Conservation (phyloP, 805 yeast genomes). For the Cyberlindnera veronae region DNA sequence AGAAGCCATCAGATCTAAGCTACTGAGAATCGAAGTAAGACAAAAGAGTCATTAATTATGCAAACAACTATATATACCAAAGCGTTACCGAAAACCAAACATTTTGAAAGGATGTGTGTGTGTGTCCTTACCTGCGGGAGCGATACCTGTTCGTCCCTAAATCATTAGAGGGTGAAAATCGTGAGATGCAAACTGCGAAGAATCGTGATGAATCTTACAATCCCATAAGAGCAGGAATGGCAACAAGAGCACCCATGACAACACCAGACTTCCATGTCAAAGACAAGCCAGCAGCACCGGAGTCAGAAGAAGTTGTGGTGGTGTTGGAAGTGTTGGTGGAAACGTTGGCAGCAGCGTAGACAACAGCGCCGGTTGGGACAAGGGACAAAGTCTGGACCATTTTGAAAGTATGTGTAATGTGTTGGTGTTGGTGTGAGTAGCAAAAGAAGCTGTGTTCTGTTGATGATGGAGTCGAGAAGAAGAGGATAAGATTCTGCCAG, state of each 20-base stretch:
- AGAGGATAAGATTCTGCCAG: too few species aligned
- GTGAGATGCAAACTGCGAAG: constrained; percentile 1
- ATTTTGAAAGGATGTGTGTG: too few species aligned
- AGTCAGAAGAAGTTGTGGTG: constrained; percentile 25
- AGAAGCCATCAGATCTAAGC: too few species aligned
- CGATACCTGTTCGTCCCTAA: too few species aligned
- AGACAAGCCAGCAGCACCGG: constrained; percentile 31
- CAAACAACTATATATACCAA: too few species aligned
- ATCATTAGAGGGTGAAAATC: background rate
- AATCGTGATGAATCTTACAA: constrained; percentile 2
- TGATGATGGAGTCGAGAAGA: background rate
- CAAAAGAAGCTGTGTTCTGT: background rate
- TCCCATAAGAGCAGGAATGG: constrained; percentile 33
- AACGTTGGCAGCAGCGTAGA: constrained; percentile 26
- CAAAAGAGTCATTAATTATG: too few species aligned
- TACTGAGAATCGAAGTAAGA: too few species aligned
- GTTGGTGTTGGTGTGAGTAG: background rate
- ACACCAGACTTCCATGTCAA: constrained; percentile 40
- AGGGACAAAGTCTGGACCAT: constrained; percentile 25
- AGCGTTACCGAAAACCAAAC: too few species aligned
- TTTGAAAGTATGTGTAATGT: constrained; percentile 4
- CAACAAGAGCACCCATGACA: constrained; percentile 36
- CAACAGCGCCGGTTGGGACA: constrained; percentile 29
- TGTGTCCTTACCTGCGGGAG: too few species aligned
- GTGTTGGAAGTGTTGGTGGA: constrained; percentile 16